Evolutionary conservation across 169 alveolate genomes (phyloP), one percentile per base, ranked within the genome.

Genomic region (Eimeria zaria): DNA sequence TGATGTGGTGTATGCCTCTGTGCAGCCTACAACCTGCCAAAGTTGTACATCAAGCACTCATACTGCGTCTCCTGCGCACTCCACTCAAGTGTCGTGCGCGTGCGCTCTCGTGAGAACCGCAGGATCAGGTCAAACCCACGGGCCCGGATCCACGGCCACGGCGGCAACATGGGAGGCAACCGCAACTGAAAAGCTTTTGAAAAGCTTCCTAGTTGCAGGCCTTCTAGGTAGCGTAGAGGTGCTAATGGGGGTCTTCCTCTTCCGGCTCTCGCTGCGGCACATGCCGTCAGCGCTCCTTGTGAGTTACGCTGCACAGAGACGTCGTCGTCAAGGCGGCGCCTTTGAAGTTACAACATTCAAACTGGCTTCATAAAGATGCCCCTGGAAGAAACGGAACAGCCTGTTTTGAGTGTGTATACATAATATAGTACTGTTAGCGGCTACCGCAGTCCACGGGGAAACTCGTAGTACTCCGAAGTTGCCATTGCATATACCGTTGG

Each of bases 51-150:
- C 97, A 99, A 99, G 98, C 99, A 98, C 98, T 98, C 99, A 96
- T 99, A 99, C 98, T 99, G 99, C 99, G 99, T 99, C 48, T 99
- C 99, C 85, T 99, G 99, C 97, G 99, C 99, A 69, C 99, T 99
- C 97, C 99, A 99, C 99, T 99, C 99, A 84, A 99, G 99, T 89
- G 99, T 99, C 88, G 99, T 99, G 48, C 99, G 99, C 48, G 98
- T 97, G 64, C 98, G 98, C 93, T 95, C 97, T 22, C 97, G 90
- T 9, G 96, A 91, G 91, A 76, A 67, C 55, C 95, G 97, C 69
- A 96, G 92, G 95, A 62, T 85, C 64, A 95, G 97, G 55, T 92
- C 91, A 8, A 91, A 83, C 91, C 96, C 96, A 48, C 97, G 89
- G 62, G 95, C 95, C 71, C 89, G 95, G 48, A 89, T 81, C 14